A percentile compares a stretch with the other conserved stretches of the same genome.
These are phyloP conservation scores for Monosporozyma aerobia DNA, from an alignment of 805 yeast genomes.

Conservation along the genomic window DNA sequence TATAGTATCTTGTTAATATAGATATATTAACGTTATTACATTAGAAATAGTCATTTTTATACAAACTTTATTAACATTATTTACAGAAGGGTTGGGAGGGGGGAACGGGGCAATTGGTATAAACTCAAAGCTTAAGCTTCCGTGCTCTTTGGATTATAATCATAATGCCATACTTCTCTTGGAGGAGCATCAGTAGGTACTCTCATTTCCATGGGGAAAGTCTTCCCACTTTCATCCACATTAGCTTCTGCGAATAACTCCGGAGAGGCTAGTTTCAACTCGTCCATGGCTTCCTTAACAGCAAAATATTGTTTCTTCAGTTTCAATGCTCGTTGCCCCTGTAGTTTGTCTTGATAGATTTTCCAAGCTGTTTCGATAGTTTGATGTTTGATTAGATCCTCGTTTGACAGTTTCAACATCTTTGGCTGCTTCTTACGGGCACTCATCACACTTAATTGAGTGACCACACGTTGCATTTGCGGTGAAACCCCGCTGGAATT, in stretches of 20 bases:
- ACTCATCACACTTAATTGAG: constrained; percentile 66
- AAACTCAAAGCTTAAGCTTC: background rate
- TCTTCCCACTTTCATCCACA: constrained; percentile 41
- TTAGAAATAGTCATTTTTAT: background rate
- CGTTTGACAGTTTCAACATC: constrained; percentile 55
- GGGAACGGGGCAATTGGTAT: background rate
- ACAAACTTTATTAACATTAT: background rate
- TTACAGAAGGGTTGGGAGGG: background rate
- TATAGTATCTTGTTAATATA: background rate
- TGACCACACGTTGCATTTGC: constrained; percentile 39
- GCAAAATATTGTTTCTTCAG: constrained; percentile 53
- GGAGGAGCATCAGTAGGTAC: constrained; percentile 90
- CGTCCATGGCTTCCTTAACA: constrained; percentile 65
- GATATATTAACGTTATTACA: background rate
- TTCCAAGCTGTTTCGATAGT: constrained; percentile 81
- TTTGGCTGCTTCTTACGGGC: constrained; percentile 86
- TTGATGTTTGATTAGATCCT: constrained; percentile 78
- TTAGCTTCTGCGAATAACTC: constrained; percentile 57
- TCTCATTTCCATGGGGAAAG: constrained; percentile 77
- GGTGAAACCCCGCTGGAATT: constrained; percentile 22
- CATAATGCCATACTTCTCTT: constrained; percentile 27
- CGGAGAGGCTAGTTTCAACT: constrained; percentile 44
- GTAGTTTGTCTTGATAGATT: constrained; percentile 44
- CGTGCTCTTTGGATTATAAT: constrained; percentile 1
- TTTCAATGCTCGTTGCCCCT: constrained; percentile 33